A percentile compares a stretch with the other conserved stretches of the same genome.
These are phyloP conservation scores for Shiraia bambusicola DNA, from an alignment of 2,329 filamentous ascomycete genomes.

Conservation along the genomic window DNA sequence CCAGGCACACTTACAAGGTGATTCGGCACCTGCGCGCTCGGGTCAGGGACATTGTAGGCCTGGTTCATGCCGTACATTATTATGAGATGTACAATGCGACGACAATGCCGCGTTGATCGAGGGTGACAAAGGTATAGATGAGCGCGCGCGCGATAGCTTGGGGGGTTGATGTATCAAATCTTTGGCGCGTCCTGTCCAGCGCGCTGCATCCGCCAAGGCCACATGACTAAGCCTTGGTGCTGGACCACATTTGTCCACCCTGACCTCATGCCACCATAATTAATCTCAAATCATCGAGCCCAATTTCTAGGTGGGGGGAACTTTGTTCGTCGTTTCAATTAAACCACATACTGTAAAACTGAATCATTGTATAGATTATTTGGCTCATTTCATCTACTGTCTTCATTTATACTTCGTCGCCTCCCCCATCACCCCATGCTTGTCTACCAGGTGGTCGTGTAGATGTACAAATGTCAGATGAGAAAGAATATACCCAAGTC, in stretches of 20 bases:
- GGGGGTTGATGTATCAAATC: slow-evolving; percentile 19
- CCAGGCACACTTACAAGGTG: slow-evolving; percentile 31
- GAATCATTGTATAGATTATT: no score
- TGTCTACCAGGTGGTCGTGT: background rate
- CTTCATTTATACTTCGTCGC: background rate
- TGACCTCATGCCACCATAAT: background rate
- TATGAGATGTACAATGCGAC: slow-evolving; percentile 27
- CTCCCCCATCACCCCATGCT: background rate
- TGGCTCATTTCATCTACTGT: background rate
- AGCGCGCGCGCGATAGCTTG: slow-evolving; percentile 23
- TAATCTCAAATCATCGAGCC: no score
- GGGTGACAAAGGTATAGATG: slow-evolving; percentile 12
- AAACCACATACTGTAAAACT: no score
- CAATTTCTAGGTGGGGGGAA: no score
- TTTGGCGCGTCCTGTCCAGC: slow-evolving; percentile 21
- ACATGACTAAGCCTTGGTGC: slow-evolving; percentile 5
- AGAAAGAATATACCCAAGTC: no score
- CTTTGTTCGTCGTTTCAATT: no score
- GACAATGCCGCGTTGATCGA: slow-evolving; percentile 20
- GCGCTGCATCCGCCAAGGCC: slow-evolving; percentile 9
- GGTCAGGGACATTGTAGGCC: slow-evolving; percentile 34
- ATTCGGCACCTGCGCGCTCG: slow-evolving; percentile 39
- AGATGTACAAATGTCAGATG: no score
- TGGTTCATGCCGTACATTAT: slow-evolving; percentile 42
- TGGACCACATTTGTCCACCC: background rate